Evolutionary conservation across 345 rosid species (phyloP).

Genomic region (Citrus australasica): DNA sequence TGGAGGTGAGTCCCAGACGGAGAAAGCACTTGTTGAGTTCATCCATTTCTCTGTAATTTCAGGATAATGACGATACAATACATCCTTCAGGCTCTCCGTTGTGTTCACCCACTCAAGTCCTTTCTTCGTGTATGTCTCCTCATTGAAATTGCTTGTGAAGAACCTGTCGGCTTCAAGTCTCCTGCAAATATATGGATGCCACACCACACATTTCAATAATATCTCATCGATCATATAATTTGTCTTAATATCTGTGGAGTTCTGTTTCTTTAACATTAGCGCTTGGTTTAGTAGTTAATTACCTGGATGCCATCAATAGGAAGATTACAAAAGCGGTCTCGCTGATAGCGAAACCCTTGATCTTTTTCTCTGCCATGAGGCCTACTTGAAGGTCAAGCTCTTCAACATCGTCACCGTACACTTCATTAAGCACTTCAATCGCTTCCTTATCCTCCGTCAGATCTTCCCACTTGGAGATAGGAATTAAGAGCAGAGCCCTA

Average conservation of each 20-base stretch:
- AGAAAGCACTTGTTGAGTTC: conserved; percentile 57
- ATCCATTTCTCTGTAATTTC: conserved; percentile 46
- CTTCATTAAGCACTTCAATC: conserved; percentile 35
- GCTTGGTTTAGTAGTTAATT: background rate
- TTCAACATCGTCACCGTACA: conserved; percentile 50
- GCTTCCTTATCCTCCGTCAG: conserved; percentile 48
- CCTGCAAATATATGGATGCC: conserved; percentile 22
- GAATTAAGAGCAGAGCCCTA: conserved; percentile 36
- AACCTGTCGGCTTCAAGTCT: conserved; percentile 60
- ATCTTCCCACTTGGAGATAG: conserved; percentile 61
- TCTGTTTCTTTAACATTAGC: too few species aligned
- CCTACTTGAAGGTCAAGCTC: conserved; percentile 53
- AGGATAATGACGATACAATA: conserved; percentile 52
- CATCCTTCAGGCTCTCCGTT: conserved; percentile 48
- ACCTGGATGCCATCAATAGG: conserved; percentile 55
- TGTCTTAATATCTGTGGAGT: too few species aligned
- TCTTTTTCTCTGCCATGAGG: conserved; percentile 65
- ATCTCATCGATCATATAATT: too few species aligned
- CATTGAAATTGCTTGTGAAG: conserved; percentile 50
- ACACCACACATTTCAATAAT: too few species aligned
- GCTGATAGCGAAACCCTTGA: conserved; percentile 63
- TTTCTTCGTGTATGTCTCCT: conserved; percentile 45
- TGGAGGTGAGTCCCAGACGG: conserved; percentile 55
- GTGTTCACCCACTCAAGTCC: conserved; percentile 59
- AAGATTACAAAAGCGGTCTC: conserved; percentile 58